Evolutionary conservation across 305 asterid species (phyloP).

Genomic region (Euphrasia arctica): DNA sequence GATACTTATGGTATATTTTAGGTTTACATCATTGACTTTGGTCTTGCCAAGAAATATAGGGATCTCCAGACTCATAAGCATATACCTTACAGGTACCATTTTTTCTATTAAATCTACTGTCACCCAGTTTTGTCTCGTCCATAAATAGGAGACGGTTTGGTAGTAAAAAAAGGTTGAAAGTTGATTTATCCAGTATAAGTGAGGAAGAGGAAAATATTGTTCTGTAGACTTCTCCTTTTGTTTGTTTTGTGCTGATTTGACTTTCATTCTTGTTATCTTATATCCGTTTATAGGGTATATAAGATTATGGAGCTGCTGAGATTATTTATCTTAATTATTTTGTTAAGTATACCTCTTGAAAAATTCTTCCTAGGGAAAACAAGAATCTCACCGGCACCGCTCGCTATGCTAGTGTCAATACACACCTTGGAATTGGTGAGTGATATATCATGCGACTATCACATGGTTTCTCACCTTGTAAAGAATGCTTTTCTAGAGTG

Average conservation of each 20-base stretch:
- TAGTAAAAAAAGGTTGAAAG: slow-evolving; percentile 2
- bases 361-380: slow-evolving; percentile 55
- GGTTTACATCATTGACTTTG: slow-evolving; percentile 51
- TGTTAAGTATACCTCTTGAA: slow-evolving; percentile 20
- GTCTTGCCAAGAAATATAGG: slow-evolving; percentile 53
- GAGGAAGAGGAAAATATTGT: slow-evolving; percentile 1
- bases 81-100: slow-evolving; percentile 43
- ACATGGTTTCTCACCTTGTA: slow-evolving; percentile 13
- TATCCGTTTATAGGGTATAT: background rate
- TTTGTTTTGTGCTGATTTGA: background rate
- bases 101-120: slow-evolving; percentile 1
- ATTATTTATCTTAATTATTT: background rate
- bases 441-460: slow-evolving; percentile 23
- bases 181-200: background rate
- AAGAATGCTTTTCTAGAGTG: slow-evolving; percentile 22
- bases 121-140: background rate
- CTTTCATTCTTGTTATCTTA: background rate
- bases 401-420: slow-evolving; percentile 74
- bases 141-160: background rate
- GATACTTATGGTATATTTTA: slow-evolving; percentile 21
- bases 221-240: background rate
- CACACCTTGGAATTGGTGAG: slow-evolving; percentile 84
- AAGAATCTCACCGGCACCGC: slow-evolving; percentile 82
- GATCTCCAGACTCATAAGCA: slow-evolving; percentile 54
- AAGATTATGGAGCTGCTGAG: background rate